Evolutionary conservation across 2,329 filamentous ascomycete species (phyloP), one percentile per base, ranked within the genome.

Genomic region (Fusarium fujikuroi): DNA sequence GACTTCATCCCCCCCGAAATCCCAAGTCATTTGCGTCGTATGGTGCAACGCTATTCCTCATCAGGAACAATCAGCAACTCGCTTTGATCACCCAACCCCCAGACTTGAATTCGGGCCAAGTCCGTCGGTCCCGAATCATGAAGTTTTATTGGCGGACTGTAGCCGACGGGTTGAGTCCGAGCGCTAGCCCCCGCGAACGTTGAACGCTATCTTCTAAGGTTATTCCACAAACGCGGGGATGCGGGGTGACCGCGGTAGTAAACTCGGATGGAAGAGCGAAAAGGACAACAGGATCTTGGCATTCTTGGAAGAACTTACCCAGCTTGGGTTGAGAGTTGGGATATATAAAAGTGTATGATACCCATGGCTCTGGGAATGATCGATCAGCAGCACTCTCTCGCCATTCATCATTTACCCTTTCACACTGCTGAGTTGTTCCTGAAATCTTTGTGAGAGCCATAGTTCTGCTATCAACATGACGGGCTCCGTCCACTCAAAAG

Each of bases 211-310:
- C 19, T 40, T 56, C 11, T 2, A 44, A 64, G 37, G 37, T 67
- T 46, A 52, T 46, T 32, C 11, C 18, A 30, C 7, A 63, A 72
- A 63, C 67, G 69, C 47, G 68, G 68, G 68, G 63, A 70, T 52
- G 68, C 46, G 67, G 67, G 67, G 16, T 40, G 25, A 14, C 46
- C 21, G 15, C 47, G 64, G 46, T 25, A 59, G 25, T 8, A 12
- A 34, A 2, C 8, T 44, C 56, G 56, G 62, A 52, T 53, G 23
- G 25, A 49, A n/a, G 25, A 42, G n/a, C 15, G 4, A 28, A 9
- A 36, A 52, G 1, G 6, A 10, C 12, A 46, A 7, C 5, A 46
- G 16, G 4, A 28, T 25, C 50, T 43, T 58, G 43, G 61, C 32
- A 50, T n/a, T 25, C 0, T n/a, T 21, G 30, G 9, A 18, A 14